Percentiles rank a stretch among this genome's conserved stretches.
Evolutionary conservation across 768 basidiomycete genomes (phyloP).

Genomic region (Boletus rubroflammeus): DNA sequence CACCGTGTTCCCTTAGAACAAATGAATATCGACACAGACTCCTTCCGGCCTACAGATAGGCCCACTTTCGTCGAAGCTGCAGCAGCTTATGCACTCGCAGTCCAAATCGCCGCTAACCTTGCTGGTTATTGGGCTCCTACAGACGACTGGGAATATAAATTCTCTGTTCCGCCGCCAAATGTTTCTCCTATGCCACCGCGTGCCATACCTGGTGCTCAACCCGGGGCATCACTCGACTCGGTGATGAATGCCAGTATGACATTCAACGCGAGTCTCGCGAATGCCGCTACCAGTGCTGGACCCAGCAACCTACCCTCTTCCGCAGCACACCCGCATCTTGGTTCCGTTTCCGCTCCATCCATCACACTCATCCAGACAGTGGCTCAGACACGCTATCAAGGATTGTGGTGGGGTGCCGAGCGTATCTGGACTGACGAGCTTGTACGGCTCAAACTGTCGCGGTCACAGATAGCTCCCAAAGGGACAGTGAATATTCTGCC

Average conservation of each 20-base stretch:
- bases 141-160: conserved; percentile 67
- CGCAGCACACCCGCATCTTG: not conserved
- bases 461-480: conserved; percentile 61
- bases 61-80: conserved; percentile 48
- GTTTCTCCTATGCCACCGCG: conserved; percentile 8
- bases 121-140: conserved; percentile 68
- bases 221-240: conserved; percentile 34
- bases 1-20: conserved; percentile 40
- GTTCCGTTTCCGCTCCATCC: conserved; percentile 14
- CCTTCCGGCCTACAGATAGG: conserved; percentile 47
- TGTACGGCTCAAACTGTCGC: conserved; percentile 69
- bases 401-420: conserved; percentile 88
- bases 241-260: conserved; percentile 45
- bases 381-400: conserved; percentile 64
- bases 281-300: not conserved
- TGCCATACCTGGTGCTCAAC: conserved; percentile 5
- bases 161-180: conserved; percentile 36
- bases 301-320: conserved; percentile 2
- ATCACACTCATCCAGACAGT: conserved; percentile 30
- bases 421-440: conserved; percentile 86
- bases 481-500: conserved; percentile 58
- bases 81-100: conserved; percentile 63
- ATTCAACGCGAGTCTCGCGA: conserved; percentile 37
- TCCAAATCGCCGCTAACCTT: conserved; percentile 65
- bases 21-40: conserved; percentile 43